A percentile compares a stretch with the other conserved stretches of the same genome.
Conservation (phyloP, 257 asterid genomes). For the Nicotiana otophora region DNA sequence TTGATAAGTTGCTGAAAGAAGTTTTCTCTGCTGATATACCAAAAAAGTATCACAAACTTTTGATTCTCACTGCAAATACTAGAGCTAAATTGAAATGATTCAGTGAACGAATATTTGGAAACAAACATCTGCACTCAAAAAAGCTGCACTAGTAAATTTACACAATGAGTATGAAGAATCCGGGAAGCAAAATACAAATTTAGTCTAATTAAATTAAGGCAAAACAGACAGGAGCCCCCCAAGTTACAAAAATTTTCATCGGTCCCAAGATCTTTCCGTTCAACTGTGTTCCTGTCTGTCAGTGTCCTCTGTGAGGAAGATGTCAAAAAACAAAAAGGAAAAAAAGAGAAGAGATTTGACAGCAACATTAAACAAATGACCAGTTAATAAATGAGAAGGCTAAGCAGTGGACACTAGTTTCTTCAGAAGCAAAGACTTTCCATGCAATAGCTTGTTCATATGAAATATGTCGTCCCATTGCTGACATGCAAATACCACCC, state of each 20-base stretch:
- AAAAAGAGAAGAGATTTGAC: not conserved
- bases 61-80: not conserved
- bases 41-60: too few relatives aligned
- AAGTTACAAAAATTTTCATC: constrained; percentile 31
- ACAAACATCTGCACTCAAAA: constrained; percentile 1
- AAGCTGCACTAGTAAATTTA: constrained; percentile 28
- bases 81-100: not conserved
- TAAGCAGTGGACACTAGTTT: constrained; percentile 63
- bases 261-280: constrained; percentile 4
- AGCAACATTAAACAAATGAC: constrained; percentile 63
- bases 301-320: not conserved
- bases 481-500: constrained; percentile 85
- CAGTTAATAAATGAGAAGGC: constrained; percentile 92
- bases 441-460: constrained; percentile 88
- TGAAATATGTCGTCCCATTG: constrained; percentile 95
- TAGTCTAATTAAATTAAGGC: constrained; percentile 21
- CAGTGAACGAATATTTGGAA: not conserved
- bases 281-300: constrained; percentile 6
- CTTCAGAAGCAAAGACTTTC: constrained; percentile 84
- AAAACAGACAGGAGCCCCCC: constrained; percentile 9
- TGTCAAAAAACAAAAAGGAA: not conserved
- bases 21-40: too few relatives aligned
- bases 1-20: not conserved
- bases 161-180: constrained; percentile 20
- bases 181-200: constrained; percentile 4